phyloP scores from a whole-genome alignment of 345 rosid species.

The Microcos paniculata region DNA sequence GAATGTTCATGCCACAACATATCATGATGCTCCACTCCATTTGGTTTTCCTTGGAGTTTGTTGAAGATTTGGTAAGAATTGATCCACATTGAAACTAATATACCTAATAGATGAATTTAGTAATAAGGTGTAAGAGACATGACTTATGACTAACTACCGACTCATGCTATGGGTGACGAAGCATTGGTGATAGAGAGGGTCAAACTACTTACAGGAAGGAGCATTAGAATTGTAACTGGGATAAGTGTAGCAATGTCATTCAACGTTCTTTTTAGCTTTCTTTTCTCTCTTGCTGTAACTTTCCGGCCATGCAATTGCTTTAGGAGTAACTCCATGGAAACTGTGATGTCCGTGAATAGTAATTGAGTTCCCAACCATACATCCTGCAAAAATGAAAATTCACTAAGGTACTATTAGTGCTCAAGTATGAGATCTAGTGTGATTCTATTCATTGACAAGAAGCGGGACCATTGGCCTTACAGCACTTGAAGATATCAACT shows the following conservation, averaged over 20 bases:
- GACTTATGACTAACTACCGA: background rate
- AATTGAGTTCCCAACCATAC: constrained; percentile 61
- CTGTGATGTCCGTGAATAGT: constrained; percentile 44
- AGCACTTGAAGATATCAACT: constrained; percentile 32
- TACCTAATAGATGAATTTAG: background rate
- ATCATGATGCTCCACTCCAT: background rate
- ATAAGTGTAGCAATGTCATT: constrained; percentile 50
- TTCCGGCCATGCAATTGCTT: constrained; percentile 44
- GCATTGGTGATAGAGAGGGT: background rate
- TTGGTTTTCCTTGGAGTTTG: background rate
- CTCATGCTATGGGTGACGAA: background rate
- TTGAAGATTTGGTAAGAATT: background rate
- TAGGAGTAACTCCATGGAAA: constrained; percentile 39
- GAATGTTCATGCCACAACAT: background rate
- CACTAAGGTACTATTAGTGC: background rate
- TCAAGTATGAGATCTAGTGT: background rate
- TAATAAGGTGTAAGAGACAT: background rate
- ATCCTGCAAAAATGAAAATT: constrained; percentile 40
- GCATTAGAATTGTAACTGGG: constrained; percentile 61
- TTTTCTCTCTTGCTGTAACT: constrained; percentile 42
- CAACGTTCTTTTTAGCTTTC: constrained; percentile 44
- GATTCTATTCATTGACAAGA: background rate
- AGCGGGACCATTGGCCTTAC: constrained; percentile 29
- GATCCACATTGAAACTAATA: background rate
- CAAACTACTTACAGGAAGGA: constrained; percentile 53